Conservation (phyloP, 345 rosid genomes). For the Eutrema japonicum region DNA sequence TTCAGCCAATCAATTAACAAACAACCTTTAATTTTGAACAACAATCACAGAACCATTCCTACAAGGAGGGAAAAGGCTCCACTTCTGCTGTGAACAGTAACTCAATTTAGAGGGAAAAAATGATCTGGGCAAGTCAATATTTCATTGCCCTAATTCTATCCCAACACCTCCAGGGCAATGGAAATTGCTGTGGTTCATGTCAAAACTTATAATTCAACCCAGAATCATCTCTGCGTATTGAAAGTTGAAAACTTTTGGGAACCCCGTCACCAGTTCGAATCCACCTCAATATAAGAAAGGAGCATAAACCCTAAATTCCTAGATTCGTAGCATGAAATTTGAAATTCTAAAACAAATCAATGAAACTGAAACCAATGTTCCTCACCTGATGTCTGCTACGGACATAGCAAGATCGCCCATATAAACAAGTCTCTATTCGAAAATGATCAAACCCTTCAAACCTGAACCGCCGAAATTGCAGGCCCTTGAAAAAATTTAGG, state of each 20-base stretch:
- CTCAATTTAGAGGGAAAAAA: constrained; percentile 12
- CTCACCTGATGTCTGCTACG: constrained; percentile 41
- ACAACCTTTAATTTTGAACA: not conserved
- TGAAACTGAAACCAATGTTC: constrained; percentile 25
- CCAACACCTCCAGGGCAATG: not conserved
- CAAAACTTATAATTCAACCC: not conserved
- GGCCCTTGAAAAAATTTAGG: constrained; percentile 9
- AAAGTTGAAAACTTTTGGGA: not conserved
- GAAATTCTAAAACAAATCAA: not conserved
- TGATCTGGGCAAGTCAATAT: not conserved
- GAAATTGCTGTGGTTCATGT: not conserved
- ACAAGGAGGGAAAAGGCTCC: not conserved
- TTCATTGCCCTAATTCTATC: constrained; percentile 1
- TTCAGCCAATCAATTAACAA: not conserved
- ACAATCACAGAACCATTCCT: not conserved
- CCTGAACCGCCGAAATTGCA: constrained; percentile 17
- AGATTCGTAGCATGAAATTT: not conserved
- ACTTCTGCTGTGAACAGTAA: not conserved
- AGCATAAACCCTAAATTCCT: constrained; percentile 15
- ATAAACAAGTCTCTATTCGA: not conserved
- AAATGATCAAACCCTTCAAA: constrained; percentile 6
- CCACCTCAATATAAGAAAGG: not conserved
- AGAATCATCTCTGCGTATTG: not conserved
- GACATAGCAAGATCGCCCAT: constrained; percentile 39
- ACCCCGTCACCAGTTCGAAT: not conserved